These are phyloP conservation scores for Tirmania nivea DNA, from an alignment of 495 filamentous ascomycete genomes.

Conservation along the genomic window DNA sequence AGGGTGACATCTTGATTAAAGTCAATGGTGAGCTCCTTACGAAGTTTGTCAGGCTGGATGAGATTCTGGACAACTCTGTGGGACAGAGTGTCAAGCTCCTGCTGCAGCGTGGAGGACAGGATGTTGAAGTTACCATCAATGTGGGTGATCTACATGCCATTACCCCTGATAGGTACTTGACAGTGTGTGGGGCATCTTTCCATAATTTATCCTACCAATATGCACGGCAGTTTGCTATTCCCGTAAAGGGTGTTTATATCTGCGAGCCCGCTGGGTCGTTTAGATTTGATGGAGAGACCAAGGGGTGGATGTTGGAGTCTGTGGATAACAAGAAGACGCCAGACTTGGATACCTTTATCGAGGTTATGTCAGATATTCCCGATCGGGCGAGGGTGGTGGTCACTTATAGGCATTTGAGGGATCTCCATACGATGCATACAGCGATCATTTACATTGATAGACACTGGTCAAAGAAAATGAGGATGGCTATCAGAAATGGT, in stretches of 20 bases:
- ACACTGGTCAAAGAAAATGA: slow-evolving; percentile 89
- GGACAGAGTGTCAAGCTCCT: slow-evolving; percentile 48
- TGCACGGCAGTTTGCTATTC: slow-evolving; percentile 77
- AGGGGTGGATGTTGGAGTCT: slow-evolving; percentile 69
- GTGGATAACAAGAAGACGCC: slow-evolving; percentile 77
- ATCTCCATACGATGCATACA: slow-evolving; percentile 84
- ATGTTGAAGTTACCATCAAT: slow-evolving; percentile 62
- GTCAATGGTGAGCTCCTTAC: slow-evolving; percentile 90
- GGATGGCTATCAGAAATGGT: slow-evolving; percentile 65
- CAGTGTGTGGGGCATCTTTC: slow-evolving; percentile 80
- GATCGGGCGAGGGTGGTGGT: slow-evolving; percentile 79
- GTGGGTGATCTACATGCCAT: slow-evolving; percentile 88
- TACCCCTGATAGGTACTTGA: slow-evolving; percentile 85
- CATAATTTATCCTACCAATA: slow-evolving; percentile 94
- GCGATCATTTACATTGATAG: slow-evolving; percentile 81
- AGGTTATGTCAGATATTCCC: slow-evolving; percentile 74
- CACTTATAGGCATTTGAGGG: slow-evolving; percentile 83
- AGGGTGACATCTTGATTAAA: slow-evolving; percentile 87
- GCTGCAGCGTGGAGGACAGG: slow-evolving; percentile 70
- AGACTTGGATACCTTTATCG: slow-evolving; percentile 69
- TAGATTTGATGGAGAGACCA: slow-evolving; percentile 62
- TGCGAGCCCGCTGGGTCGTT: slow-evolving; percentile 92
- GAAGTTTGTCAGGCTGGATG: slow-evolving; percentile 81
- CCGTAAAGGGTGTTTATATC: slow-evolving; percentile 77
- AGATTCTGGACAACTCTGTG: slow-evolving; percentile 77